A percentile compares a stretch with the other conserved stretches of the same genome.
phyloP scores from a whole-genome alignment of 805 yeast genomes.

The Candida qinlingensis region DNA sequence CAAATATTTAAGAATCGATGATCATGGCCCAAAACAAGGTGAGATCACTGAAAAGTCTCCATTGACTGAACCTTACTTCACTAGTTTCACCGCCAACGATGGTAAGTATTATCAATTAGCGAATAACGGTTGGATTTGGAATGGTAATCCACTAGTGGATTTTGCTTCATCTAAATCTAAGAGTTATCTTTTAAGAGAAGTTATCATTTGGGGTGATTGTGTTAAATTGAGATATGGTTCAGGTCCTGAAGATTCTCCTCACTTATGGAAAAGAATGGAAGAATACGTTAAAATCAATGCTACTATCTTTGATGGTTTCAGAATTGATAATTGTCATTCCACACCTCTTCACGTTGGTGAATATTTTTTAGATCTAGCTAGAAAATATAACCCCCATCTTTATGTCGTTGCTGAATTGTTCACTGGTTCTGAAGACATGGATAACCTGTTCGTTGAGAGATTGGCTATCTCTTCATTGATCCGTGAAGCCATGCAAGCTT shows the following conservation, averaged over 20 bases:
- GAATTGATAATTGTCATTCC: constrained; percentile 94
- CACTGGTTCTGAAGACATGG: constrained; percentile 88
- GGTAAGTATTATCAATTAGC: constrained; percentile 73
- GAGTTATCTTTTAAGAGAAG: constrained; percentile 86
- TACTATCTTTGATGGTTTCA: constrained; percentile 71
- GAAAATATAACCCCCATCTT: constrained; percentile 75
- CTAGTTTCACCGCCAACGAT: constrained; percentile 48
- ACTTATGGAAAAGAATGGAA: constrained; percentile 83
- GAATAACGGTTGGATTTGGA: constrained; percentile 99
- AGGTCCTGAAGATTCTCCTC: constrained; percentile 77
- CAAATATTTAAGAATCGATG: constrained; percentile 69
- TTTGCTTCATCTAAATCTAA: constrained; percentile 79
- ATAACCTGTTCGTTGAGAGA: constrained; percentile 83
- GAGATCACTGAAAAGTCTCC: constrained; percentile 52
- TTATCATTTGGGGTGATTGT: constrained; percentile 97
- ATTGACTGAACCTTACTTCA: constrained; percentile 82
- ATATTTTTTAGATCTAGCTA: constrained; percentile 79
- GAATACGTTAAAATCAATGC: constrained; percentile 72
- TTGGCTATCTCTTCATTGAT: constrained; percentile 85
- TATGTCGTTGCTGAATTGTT: constrained; percentile 94
- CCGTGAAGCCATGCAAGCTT: constrained; percentile 97
- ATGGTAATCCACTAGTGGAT: constrained; percentile 88
- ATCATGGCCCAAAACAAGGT: constrained; percentile 78
- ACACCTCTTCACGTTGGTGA: constrained; percentile 96
- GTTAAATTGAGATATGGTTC: constrained; percentile 85